Evolutionary conservation across 352 stramenopile genomes (phyloP), one percentile per base, ranked within the genome.

Genomic region (Pythium aristosporum): DNA sequence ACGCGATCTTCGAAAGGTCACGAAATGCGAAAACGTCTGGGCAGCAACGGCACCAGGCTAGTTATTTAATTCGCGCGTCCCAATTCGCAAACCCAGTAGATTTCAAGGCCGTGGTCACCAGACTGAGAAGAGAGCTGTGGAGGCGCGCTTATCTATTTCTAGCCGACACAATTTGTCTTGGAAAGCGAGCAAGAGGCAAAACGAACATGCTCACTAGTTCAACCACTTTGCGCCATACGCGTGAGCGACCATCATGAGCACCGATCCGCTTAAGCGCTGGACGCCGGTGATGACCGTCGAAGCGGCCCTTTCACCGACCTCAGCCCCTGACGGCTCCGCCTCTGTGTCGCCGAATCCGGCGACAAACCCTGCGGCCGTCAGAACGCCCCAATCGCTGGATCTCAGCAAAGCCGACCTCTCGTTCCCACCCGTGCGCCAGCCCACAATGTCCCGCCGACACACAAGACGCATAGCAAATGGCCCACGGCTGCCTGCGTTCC

Each of bases 351-450:
- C 55, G 30, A 32, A 39, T 10, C 42, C 25, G 2, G 54, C 52
- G 12, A n/a, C 43, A 10, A 28, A 42, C 28, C 5, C 49, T 0
- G 6, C n/a, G 6, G 21, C 10, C 12, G 0, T 15, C 28, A 23
- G 3, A 15, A 30, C 43, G 43, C 10, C 21, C 5, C n/a, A 46
- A 2, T 30, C 46, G 16, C 49, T 69, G 13, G 63, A 65, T n/a
- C 47, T 65, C 15, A 54, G 50, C 49, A 64, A 64, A 23, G 39
- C 54, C n/a, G 62, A 69, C 12, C 30, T 69, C 37, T 6, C 56
- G 25, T 65, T 69, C 56, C 63, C 63, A 13, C 55, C 63, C 1
- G 56, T 65, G 48, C 55, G 49, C 11, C 51, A 65, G 32, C 36
- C 48, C 5, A 34, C 63, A 9, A 30, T 34, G 23, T n/a, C 48